These are phyloP conservation scores for Nannochloris sp. DNA, from an alignment of 139 green algal species.

Conservation along the genomic window DNA sequence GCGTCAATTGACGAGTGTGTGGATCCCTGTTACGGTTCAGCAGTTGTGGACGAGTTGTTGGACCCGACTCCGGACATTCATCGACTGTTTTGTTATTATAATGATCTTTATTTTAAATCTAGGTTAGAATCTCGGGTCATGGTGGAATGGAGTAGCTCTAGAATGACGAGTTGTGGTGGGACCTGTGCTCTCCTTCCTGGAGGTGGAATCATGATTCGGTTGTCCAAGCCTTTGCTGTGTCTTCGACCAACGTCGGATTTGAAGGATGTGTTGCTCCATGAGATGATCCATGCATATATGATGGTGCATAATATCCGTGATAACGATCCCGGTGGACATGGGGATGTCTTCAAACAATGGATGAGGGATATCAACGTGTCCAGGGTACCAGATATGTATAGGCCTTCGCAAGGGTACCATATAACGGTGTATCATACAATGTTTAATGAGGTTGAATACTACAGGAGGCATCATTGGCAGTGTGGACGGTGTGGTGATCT, in stretches of 20 bases:
- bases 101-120: constrained; percentile 58
- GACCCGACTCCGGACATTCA: constrained; percentile 53
- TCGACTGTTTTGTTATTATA: constrained; percentile 61
- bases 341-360: constrained; percentile 38
- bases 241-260: constrained; percentile 56
- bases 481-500: constrained; percentile 38
- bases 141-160: constrained; percentile 62
- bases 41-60: not conserved
- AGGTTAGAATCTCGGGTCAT: constrained; percentile 37
- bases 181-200: constrained; percentile 38
- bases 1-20: not conserved
- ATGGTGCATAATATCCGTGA: constrained; percentile 49
- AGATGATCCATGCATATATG: constrained; percentile 52
- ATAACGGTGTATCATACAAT: constrained; percentile 59
- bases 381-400: constrained; percentile 34
- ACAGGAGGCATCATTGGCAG: constrained; percentile 44
- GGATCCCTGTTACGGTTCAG: not conserved
- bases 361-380: constrained; percentile 54
- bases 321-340: constrained; percentile 45
- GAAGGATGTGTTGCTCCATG: constrained; percentile 64
- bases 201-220: constrained; percentile 55
- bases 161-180: constrained; percentile 75
- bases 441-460: constrained; percentile 49
- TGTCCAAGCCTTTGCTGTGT: constrained; percentile 70
- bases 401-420: constrained; percentile 55